Conservation (phyloP, 2,329 filamentous ascomycete genomes). For the Elsinoe necatrix region DNA sequence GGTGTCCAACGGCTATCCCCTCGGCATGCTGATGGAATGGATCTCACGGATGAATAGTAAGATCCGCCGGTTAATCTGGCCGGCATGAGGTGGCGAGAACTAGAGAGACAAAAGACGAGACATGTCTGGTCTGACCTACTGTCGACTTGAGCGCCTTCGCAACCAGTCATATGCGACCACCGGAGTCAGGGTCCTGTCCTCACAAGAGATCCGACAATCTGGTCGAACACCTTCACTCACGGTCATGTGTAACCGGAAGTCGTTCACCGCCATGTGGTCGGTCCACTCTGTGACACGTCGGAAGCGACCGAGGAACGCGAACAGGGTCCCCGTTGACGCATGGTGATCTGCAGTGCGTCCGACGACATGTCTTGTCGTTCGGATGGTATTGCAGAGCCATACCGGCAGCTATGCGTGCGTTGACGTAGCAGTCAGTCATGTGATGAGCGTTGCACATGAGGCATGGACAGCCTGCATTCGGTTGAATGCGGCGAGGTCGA, state of each 20-base stretch:
- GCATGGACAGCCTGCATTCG: neutral
- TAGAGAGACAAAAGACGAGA: neutral
- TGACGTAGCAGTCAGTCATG: neutral
- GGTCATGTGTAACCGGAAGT: neutral
- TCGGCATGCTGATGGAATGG: neutral
- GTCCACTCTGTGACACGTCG: neutral
- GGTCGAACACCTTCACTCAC: neutral
- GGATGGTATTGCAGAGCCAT: neutral
- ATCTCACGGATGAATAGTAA: no score
- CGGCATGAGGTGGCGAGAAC: neutral
- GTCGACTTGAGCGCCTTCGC: neutral
- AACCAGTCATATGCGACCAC: neutral
- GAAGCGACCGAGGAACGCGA: neutral
- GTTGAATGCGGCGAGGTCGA: neutral
- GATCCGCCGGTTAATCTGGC: no score
- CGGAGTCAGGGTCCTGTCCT: neutral
- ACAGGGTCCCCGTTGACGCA: neutral
- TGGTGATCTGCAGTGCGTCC: neutral
- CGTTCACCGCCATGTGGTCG: conserved; percentile 2
- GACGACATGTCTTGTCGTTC: neutral
- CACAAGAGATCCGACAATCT: neutral
- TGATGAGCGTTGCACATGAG: neutral
- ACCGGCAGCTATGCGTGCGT: neutral
- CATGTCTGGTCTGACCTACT: neutral
- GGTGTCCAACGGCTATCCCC: no score